Evolutionary conservation across 768 basidiomycete genomes (phyloP).

Genomic region (Porpolomopsis calyptriformis): DNA sequence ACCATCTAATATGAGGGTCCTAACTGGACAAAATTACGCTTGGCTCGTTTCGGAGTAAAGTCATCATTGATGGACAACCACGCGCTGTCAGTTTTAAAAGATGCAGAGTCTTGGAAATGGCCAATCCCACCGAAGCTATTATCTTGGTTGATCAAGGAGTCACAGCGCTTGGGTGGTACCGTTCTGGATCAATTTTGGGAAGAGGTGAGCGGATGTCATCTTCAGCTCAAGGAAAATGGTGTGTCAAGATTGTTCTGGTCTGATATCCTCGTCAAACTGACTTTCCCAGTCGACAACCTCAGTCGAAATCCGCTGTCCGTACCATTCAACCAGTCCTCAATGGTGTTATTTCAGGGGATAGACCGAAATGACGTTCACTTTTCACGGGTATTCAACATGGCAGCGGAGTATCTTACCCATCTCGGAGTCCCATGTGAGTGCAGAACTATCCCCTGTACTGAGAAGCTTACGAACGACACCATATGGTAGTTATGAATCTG

Average conservation of each 20-base stretch:
- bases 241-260: neutral
- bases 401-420: constrained; percentile 2
- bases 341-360: neutral
- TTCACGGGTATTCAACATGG: constrained; percentile 1
- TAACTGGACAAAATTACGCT: too few relatives aligned
- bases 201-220: neutral
- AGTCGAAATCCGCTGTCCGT: neutral
- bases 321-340: neutral
- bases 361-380: neutral
- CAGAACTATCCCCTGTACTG: neutral
- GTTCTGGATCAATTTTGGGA: constrained; percentile 5
- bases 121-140: neutral
- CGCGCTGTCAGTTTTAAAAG: constrained; percentile 2
- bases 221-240: neutral
- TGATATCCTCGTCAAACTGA: neutral
- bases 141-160: neutral
- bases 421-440: constrained; percentile 2
- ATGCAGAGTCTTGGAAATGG: neutral
- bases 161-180: neutral
- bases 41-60: too few relatives aligned
- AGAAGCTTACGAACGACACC: neutral
- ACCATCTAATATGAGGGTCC: too few relatives aligned
- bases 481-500: constrained; percentile 4
- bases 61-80: neutral
- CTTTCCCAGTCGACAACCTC: constrained; percentile 1